Evolutionary conservation across 1,284 basidiomycete genomes (phyloP), one percentile per base, ranked within the genome.

Genomic region (Melampsora medusae): DNA sequence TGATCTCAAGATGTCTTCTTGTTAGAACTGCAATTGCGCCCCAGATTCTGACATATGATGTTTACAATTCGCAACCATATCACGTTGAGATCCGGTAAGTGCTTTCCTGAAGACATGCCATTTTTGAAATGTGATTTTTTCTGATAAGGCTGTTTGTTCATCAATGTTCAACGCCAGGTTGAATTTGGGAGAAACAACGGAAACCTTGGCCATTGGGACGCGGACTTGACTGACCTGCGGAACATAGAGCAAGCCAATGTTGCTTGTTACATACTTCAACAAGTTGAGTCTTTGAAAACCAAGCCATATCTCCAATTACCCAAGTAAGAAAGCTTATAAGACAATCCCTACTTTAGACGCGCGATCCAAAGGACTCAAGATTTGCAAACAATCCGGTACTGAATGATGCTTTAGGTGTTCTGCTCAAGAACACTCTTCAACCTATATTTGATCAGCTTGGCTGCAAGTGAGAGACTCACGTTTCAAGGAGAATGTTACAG

Each of bases 401-500:
- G 28, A 56, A 56, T 56, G 19, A n/a, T 9, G 53, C 53, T 28
- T 56, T 56, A 22, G 53, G 53, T 22, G 19, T 56, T 17, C 53
- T 56, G 22, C 53, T 56, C 14, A n/a, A 22, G 16, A 56, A 56
- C 16, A 56, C 22, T 56, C 53, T 56, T 12, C 53, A 56, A 22
- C 53, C 53, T n/a, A n/a, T 56, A 28, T 56, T 56, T n/a, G n/a
- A n/a, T 14, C 53, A 56, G 53, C 53, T 56, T 56, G n/a, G 22
- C 28, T 56, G 53, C 53, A 9, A n/a, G 14, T 56, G 22, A 56
- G n/a, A 9, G 22, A 28, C 16, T 28, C 16, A 17, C 9, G 35
- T 35, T 35, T 9, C 42, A 42, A 42, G 12, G 42, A 10, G 12
- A 42, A 42, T 14, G 42, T 14, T 14, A 10, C 42, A 42, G 7